Percentiles rank a stretch among this genome's conserved stretches.
Evolutionary conservation across 306 rosid genomes (phyloP).

Genomic region (Sindora glabra): DNA sequence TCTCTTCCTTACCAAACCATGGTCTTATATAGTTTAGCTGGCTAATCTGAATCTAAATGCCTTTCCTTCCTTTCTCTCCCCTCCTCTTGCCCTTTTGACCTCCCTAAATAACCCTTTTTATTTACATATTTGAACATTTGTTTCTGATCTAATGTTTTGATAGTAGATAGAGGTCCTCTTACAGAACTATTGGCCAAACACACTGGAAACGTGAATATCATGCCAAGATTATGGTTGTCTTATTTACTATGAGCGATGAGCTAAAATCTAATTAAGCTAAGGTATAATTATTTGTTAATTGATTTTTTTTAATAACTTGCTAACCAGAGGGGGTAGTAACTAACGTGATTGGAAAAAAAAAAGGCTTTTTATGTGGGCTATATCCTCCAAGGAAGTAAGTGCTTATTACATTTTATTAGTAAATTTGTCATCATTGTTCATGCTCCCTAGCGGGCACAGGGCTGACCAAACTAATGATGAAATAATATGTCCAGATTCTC

Average conservation of each 20-base stretch:
- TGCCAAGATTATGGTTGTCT: too few species aligned
- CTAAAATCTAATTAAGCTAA: too few species aligned
- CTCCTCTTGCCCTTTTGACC: not conserved
- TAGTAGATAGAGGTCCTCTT: too few species aligned
- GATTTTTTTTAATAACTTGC: constrained; percentile 22
- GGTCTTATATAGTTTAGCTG: not conserved
- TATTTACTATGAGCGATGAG: too few species aligned
- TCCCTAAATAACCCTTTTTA: not conserved
- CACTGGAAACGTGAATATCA: too few species aligned
- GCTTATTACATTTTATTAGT: constrained; percentile 4
- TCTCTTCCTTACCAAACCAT: not conserved
- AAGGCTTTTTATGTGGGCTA: constrained; percentile 78
- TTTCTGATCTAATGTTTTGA: constrained; percentile 22
- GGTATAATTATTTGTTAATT: too few species aligned
- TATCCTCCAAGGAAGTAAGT: constrained; percentile 62
- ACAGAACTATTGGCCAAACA: too few species aligned
- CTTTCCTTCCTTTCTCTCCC: not conserved
- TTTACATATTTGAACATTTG: not conserved
- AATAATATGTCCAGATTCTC: constrained; percentile 73
- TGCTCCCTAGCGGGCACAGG: not conserved
- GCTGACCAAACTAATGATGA: constrained; percentile 13
- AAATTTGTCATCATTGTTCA: not conserved
- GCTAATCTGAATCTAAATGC: not conserved
- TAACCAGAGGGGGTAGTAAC: constrained; percentile 58
- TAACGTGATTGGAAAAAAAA: constrained; percentile 50